Percentiles rank a stretch among this genome's conserved stretches.
These are phyloP conservation scores for Kazachstania taianensis DNA, from an alignment of 805 yeast genomes.

Conservation along the genomic window DNA sequence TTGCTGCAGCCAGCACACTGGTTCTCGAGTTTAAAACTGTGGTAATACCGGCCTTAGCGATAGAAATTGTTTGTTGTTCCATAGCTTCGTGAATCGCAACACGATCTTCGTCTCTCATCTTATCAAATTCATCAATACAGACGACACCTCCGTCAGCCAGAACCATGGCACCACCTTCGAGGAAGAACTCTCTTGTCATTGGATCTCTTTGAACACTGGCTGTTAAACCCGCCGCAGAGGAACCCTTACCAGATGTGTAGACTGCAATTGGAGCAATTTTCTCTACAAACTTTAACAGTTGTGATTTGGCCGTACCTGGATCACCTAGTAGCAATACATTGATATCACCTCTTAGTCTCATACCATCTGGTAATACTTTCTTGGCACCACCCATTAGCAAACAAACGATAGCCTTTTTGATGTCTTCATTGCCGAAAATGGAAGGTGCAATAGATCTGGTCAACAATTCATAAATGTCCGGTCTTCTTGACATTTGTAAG, in stretches of 20 bases:
- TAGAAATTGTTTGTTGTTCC: conserved; percentile 99
- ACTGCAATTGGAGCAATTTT: conserved; percentile 90
- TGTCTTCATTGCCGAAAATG: conserved; percentile 86
- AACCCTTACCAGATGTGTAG: conserved; percentile 97
- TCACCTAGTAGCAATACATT: conserved; percentile 91
- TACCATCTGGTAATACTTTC: conserved; percentile 86
- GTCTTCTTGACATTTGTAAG: conserved; percentile 65
- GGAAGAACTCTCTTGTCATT: conserved; percentile 76
- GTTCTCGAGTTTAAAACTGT: conserved; percentile 94
- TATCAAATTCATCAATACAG: conserved; percentile 97
- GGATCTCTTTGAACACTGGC: conserved; percentile 95
- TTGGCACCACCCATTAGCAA: conserved; percentile 90
- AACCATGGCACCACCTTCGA: conserved; percentile 99
- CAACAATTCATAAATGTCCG: conserved; percentile 77
- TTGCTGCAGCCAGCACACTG: conserved; percentile 94
- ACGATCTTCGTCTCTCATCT: conserved; percentile 98
- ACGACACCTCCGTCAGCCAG: conserved; percentile 98
- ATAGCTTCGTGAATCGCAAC: conserved; percentile 99
- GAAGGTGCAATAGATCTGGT: conserved; percentile 91
- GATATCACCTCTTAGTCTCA: conserved; percentile 94
- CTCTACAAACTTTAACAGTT: conserved; percentile 87
- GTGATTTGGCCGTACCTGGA: conserved; percentile 99
- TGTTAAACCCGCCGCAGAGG: conserved; percentile 98
- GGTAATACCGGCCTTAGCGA: conserved; percentile 98
- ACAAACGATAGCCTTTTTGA: conserved; percentile 89